Percentiles rank a stretch among this genome's conserved stretches.
Conservation (phyloP, 139 green algal genomes). For the Coelastrella sp. region DNA sequence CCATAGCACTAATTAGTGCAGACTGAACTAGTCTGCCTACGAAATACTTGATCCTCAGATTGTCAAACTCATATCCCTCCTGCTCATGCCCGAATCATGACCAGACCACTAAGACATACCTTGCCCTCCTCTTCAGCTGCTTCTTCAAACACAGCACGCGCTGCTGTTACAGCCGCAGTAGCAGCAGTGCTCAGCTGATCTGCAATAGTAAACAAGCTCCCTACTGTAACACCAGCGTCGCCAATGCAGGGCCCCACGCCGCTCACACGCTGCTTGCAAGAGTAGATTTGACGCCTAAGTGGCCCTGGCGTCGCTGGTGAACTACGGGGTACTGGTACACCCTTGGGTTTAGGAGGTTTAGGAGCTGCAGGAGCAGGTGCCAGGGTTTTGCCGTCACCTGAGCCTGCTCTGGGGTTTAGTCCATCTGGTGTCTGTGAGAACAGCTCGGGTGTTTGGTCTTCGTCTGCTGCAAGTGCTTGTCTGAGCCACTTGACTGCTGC, state of each 20-base stretch:
- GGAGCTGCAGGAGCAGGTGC: no score
- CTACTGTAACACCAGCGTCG: neutral
- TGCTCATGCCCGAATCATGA: no score
- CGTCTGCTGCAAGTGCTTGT: neutral
- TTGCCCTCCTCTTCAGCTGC: slow-evolving; percentile 40
- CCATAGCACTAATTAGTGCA: no score
- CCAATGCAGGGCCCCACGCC: neutral
- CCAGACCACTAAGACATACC: neutral
- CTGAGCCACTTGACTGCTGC: slow-evolving; percentile 16
- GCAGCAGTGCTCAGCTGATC: neutral
- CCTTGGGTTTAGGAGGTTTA: neutral
- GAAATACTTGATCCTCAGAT: no score
- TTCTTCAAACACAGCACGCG: neutral
- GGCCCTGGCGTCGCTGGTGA: no score
- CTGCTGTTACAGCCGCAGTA: neutral
- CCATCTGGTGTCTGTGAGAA: neutral
- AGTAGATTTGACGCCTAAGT: no score
- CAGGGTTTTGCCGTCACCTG: neutral
- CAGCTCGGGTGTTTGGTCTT: neutral
- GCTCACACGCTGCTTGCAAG: no score
- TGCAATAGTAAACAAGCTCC: neutral
- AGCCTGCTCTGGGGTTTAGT: neutral
- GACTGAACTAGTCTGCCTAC: no score
- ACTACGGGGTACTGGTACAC: no score
- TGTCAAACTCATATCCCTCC: no score